These are phyloP conservation scores for Pichia insulana DNA, from an alignment of 805 yeast species.

Conservation along the genomic window DNA sequence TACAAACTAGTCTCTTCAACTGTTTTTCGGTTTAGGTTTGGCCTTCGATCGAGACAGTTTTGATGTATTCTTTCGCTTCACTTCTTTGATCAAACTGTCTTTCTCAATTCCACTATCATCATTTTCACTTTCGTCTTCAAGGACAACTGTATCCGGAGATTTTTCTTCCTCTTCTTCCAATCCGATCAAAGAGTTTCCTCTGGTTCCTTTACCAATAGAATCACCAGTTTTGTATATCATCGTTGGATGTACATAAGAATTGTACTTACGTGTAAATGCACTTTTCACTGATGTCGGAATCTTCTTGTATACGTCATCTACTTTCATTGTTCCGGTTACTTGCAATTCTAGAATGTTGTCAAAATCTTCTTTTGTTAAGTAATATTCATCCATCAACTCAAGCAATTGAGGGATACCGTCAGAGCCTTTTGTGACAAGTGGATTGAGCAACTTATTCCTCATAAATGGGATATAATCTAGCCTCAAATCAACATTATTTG, in stretches of 20 bases:
- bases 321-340: conserved; percentile 44
- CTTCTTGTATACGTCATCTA: conserved; percentile 42
- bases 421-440: conserved; percentile 45
- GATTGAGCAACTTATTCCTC: conserved; percentile 46
- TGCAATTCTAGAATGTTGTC: conserved; percentile 79
- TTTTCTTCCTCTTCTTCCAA: conserved; percentile 52
- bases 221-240: conserved; percentile 72
- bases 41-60: background rate
- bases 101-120: conserved; percentile 36
- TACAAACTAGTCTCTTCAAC: no score
- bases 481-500: conserved; percentile 67
- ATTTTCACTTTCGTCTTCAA: conserved; percentile 33
- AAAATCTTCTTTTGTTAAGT: conserved; percentile 86
- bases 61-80: conserved; percentile 14
- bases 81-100: conserved; percentile 55
- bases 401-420: conserved; percentile 63
- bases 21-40: background rate
- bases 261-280: conserved; percentile 81
- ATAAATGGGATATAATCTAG: conserved; percentile 66
- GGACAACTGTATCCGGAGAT: conserved; percentile 24
- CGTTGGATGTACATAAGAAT: conserved; percentile 68
- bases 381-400: conserved; percentile 74
- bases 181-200: conserved; percentile 35
- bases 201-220: conserved; percentile 35
- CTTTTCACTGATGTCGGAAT: conserved; percentile 74